Base-by-base conservation (phyloP, 2,329 filamentous ascomycete species). In the Calonectria leucothoes region DNA sequence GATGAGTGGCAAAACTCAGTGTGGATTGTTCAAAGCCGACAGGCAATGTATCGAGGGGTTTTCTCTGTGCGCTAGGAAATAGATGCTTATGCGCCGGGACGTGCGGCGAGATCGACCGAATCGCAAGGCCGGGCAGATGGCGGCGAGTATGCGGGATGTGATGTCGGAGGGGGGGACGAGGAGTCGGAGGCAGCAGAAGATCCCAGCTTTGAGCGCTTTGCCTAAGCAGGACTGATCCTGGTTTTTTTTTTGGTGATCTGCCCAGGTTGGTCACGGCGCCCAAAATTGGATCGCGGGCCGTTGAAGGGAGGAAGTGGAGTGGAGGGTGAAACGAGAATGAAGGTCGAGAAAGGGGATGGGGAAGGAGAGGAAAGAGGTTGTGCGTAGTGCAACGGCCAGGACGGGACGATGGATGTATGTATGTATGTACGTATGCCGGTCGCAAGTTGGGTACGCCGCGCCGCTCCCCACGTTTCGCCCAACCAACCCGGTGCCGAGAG, bases 401-500 rank as follows among this genome's bases (percentile, higher is more conserved):
- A 67, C n/a, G n/a, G n/a, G n/a, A n/a, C n/a, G n/a, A n/a, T n/a
- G 29, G 49, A 55, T 65, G 42, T 45, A 45, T 20, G n/a, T n/a
- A n/a, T n/a, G n/a, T n/a, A n/a, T n/a, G n/a, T n/a, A n/a, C n/a
- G 67, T 45, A 57, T 55, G 61, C 37, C 55, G 66, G 63, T 61
- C 55, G 23, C 35, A 25, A 75, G 68, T 73, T 74, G 66, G 69
- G 66, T 72, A 70, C 61, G 61, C 59, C 65, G 69, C 61, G 61
- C 59, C 65, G 69, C 61, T 67, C 59, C 69, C 71, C 66, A 75
- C 48, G 68, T 35, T 35, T 20, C 63, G 72, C 70, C 72, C 52
- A 70, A 74, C 49, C 52, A 63, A 66, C 49, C 31, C 37, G 37
- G 63, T 66, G 72, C 72, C 72, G 69, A 71, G 65, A 33, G 51